These are phyloP conservation scores for Boletus vermiculosoides DNA, from an alignment of 768 basidiomycete genomes.

Conservation along the genomic window DNA sequence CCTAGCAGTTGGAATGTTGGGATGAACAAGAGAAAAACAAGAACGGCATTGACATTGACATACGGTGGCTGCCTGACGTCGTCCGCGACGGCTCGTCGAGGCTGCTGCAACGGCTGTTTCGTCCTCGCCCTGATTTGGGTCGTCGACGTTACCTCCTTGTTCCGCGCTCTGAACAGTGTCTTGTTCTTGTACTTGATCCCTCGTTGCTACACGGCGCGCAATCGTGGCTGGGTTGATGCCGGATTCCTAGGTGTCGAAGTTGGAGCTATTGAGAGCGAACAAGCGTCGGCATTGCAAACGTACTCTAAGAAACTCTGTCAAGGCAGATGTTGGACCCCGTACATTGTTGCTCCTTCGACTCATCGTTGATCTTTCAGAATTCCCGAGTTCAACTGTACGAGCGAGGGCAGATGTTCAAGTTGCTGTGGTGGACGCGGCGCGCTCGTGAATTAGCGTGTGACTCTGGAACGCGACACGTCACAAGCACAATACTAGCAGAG, in stretches of 20 bases:
- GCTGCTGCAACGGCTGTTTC: neutral
- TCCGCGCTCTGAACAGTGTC: constrained; percentile 4
- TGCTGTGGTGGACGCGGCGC: constrained; percentile 1
- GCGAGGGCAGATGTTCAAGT: neutral
- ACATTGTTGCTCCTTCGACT: constrained; percentile 52
- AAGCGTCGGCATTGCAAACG: constrained; percentile 8
- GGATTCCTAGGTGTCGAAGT: constrained; percentile 39
- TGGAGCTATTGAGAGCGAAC: constrained; percentile 20
- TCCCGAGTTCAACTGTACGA: neutral
- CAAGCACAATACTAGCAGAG: neutral
- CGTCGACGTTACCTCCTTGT: constrained; percentile 11
- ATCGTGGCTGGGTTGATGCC: constrained; percentile 49
- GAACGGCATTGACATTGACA: neutral
- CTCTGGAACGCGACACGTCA: constrained; percentile 16
- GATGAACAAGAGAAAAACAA: neutral
- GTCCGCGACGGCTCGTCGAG: constrained; percentile 17
- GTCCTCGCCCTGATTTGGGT: constrained; percentile 6
- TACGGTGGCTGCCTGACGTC: constrained; percentile 13
- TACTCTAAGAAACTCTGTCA: constrained; percentile 80
- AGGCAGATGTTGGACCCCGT: constrained; percentile 77
- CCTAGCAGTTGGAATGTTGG: constrained; percentile 6
- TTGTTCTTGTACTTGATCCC: constrained; percentile 36
- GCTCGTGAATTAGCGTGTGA: constrained; percentile 15
- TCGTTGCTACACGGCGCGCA: constrained; percentile 37
- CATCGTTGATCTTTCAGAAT: constrained; percentile 11